Conservation (phyloP, 2,329 filamentous ascomycete genomes). For the Alternaria arborescens region DNA sequence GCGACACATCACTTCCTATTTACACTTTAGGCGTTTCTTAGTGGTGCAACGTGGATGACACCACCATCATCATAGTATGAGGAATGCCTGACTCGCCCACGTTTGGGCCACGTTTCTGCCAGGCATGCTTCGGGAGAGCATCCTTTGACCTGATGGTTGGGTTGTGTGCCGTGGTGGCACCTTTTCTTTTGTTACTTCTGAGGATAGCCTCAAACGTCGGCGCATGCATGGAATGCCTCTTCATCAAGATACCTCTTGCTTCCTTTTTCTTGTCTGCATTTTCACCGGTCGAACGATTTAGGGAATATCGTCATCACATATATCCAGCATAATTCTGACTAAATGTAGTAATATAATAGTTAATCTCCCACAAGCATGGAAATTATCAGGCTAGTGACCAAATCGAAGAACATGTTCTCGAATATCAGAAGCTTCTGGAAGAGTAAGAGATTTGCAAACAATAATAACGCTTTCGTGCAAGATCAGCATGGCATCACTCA, state of each 20-base stretch:
- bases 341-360: constrained; percentile 13
- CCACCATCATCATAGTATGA: constrained; percentile 6
- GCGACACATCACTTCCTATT: constrained; percentile 17
- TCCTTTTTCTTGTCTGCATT: constrained; percentile 15
- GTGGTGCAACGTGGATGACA: constrained; percentile 17
- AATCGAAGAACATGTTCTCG: background rate
- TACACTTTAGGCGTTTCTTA: constrained; percentile 15
- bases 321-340: constrained; percentile 4
- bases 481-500: background rate
- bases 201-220: background rate
- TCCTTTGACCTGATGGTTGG: constrained; percentile 1
- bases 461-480: background rate
- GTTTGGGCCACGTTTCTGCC: constrained; percentile 1
- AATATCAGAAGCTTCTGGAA: constrained; percentile 3
- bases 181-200: constrained; percentile 3
- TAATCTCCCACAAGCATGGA: background rate
- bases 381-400: background rate
- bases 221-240: constrained; percentile 22
- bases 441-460: background rate
- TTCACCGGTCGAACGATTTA: constrained; percentile 2
- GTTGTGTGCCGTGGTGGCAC: constrained; percentile 14
- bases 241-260: constrained; percentile 35
- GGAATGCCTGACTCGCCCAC: background rate
- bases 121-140: constrained; percentile 5
- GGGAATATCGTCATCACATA: constrained; percentile 4